Conservation (phyloP, 2,329 filamentous ascomycete genomes). For the Zymoseptoria pseudotritici region DNA sequence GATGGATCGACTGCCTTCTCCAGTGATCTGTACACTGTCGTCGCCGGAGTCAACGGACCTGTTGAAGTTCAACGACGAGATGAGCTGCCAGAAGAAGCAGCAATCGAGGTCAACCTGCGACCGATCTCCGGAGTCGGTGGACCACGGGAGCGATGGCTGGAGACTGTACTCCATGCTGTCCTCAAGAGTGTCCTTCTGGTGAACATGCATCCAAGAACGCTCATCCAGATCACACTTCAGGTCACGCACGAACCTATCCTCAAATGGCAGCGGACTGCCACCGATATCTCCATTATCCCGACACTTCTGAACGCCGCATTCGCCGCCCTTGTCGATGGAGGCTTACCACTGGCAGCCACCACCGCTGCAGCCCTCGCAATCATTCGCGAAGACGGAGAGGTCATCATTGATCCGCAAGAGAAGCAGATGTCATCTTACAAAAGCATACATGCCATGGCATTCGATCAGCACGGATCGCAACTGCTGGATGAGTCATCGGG, state of each 20-base stretch:
- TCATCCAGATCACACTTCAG: slow-evolving; percentile 78
- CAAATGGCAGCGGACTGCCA: slow-evolving; percentile 45
- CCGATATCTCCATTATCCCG: slow-evolving; percentile 76
- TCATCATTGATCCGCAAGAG: slow-evolving; percentile 52
- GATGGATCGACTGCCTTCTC: slow-evolving; percentile 77
- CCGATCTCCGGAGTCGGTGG: slow-evolving; percentile 73
- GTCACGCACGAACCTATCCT: slow-evolving; percentile 41
- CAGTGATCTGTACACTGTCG: slow-evolving; percentile 67
- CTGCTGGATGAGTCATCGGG: slow-evolving; percentile 78
- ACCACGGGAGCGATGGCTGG: slow-evolving; percentile 61
- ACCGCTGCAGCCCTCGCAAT: slow-evolving; percentile 60
- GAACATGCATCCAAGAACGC: slow-evolving; percentile 65
- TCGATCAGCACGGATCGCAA: slow-evolving; percentile 65
- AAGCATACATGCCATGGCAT: slow-evolving; percentile 77
- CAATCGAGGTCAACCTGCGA: slow-evolving; percentile 82
- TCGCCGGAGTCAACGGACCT: slow-evolving; percentile 84
- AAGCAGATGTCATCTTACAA: slow-evolving; percentile 54
- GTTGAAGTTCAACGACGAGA: slow-evolving; percentile 84
- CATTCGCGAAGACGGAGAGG: slow-evolving; percentile 36
- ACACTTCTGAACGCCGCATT: slow-evolving; percentile 73
- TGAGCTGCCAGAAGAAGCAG: slow-evolving; percentile 84
- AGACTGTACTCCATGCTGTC: slow-evolving; percentile 64
- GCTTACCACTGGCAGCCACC: slow-evolving; percentile 69
- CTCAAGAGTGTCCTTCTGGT: slow-evolving; percentile 68
- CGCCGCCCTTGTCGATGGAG: slow-evolving; percentile 71